A percentile compares a stretch with the other conserved stretches of the same genome.
These are phyloP conservation scores for Coemansia reversa DNA, from an alignment of 192 early-diverging fungal genomes.

Conservation along the genomic window DNA sequence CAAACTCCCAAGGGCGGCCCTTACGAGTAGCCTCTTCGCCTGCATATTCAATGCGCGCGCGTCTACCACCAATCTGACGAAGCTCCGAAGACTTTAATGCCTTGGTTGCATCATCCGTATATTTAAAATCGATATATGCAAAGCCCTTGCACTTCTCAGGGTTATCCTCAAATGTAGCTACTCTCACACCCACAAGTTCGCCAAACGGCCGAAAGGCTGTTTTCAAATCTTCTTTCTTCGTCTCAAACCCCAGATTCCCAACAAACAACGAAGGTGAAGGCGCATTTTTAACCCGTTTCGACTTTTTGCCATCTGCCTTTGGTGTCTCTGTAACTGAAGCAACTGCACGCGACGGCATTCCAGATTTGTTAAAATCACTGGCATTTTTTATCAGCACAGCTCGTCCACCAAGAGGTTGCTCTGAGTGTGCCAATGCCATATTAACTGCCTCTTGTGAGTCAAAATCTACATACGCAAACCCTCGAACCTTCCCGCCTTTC, in stretches of 20 bases:
- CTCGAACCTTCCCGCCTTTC: conserved; percentile 43
- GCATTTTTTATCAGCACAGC: conserved; percentile 67
- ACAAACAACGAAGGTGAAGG: conserved; percentile 68
- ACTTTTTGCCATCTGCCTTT: conserved; percentile 25
- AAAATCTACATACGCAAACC: conserved; percentile 76
- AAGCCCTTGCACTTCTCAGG: conserved; percentile 77
- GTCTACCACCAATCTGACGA: conserved; percentile 58
- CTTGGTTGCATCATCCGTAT: conserved; percentile 61
- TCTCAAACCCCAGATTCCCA: conserved; percentile 65
- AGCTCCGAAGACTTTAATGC: conserved; percentile 61
- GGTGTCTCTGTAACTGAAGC: background rate
- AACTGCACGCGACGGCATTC: conserved; percentile 36
- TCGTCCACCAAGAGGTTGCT: conserved; percentile 60
- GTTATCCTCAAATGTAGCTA: conserved; percentile 72
- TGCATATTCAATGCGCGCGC: conserved; percentile 67
- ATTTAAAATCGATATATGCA: conserved; percentile 68
- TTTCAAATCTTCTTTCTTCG: conserved; percentile 55
- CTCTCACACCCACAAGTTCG: conserved; percentile 63
- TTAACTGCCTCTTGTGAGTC: conserved; percentile 52
- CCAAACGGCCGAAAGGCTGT: conserved; percentile 63
- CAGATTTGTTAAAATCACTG: conserved; percentile 64
- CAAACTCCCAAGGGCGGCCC: conserved; percentile 63
- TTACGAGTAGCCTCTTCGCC: conserved; percentile 64
- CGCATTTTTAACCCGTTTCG: conserved; percentile 55
- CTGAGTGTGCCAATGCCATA: conserved; percentile 64